phyloP scores from a whole-genome alignment of 768 basidiomycete genomes.

The Peribolospora kevripleyi region DNA sequence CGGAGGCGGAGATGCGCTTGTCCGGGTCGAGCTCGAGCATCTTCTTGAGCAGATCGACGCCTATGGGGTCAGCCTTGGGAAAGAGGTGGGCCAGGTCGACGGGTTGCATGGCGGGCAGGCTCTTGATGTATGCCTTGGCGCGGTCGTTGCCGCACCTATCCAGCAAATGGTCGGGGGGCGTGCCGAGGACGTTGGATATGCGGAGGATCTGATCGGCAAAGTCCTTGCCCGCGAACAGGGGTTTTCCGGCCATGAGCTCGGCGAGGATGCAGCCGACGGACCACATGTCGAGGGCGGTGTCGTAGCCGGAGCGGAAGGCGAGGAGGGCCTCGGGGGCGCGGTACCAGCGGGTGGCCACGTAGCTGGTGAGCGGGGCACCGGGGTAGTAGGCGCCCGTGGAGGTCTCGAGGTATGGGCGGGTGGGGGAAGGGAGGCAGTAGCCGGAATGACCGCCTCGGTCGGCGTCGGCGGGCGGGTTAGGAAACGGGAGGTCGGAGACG shows the following conservation, averaged over 20 bases:
- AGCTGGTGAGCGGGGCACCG: conserved; percentile 17
- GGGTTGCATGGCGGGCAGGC: neutral
- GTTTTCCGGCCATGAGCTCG: conserved; percentile 64
- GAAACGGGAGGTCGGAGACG: no score
- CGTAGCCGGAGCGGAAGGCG: conserved; percentile 59
- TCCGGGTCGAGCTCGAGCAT: conserved; percentile 83
- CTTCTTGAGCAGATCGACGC: conserved; percentile 42
- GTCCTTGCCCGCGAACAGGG: conserved; percentile 53
- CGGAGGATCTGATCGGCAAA: neutral
- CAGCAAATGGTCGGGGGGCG: neutral
- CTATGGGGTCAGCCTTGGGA: conserved; percentile 12
- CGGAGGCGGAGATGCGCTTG: conserved; percentile 76
- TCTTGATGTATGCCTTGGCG: neutral
- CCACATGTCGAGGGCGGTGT: conserved; percentile 41
- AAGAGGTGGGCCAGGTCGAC: conserved; percentile 36
- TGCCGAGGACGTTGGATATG: conserved; percentile 34
- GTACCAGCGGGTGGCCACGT: conserved; percentile 92
- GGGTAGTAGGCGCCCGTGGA: no score
- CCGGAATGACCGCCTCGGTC: neutral
- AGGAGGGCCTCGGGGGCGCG: conserved; percentile 95
- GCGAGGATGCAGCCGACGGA: no score
- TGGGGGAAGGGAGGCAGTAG: no score
- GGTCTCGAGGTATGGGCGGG: no score
- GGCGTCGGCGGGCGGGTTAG: conserved; percentile 18
- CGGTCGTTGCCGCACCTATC: neutral